phyloP scores from a whole-genome alignment of 352 stramenopile species.

The Thraustochytrium striatum region DNA sequence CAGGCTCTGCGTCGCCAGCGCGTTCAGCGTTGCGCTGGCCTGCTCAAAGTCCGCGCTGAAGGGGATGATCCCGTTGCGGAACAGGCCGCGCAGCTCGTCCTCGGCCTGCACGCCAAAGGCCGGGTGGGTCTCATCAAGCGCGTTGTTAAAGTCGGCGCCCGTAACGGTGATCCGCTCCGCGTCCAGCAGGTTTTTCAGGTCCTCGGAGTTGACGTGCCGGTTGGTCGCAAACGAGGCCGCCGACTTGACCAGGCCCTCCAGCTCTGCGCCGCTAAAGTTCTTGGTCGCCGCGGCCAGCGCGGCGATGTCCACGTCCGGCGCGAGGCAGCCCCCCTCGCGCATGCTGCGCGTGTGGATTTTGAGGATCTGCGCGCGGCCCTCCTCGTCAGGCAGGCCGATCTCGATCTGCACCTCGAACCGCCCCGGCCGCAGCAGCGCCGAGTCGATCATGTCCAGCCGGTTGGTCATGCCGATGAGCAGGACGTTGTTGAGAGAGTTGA shows the following conservation, averaged over 20 bases:
- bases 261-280: slow-evolving; percentile 97
- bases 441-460: slow-evolving; percentile 89
- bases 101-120: slow-evolving; percentile 89
- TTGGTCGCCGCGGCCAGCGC: slow-evolving; percentile 91
- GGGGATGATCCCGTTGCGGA: slow-evolving; percentile 92
- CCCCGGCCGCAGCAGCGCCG: slow-evolving; percentile 92
- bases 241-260: slow-evolving; percentile 95
- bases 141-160: slow-evolving; percentile 87
- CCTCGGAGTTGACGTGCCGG: slow-evolving; percentile 36
- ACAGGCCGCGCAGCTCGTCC: slow-evolving; percentile 87
- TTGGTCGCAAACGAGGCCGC: slow-evolving; percentile 71
- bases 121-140: slow-evolving; percentile 90
- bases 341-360: slow-evolving; percentile 88
- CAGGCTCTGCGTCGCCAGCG: slow-evolving; percentile 84
- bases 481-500: slow-evolving; percentile 99
- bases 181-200: slow-evolving; percentile 48
- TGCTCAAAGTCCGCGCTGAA: slow-evolving; percentile 90
- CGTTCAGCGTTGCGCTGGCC: slow-evolving; percentile 79
- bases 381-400: slow-evolving; percentile 93
- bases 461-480: slow-evolving; percentile 99
- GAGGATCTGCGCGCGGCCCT: slow-evolving; percentile 88
- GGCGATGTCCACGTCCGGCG: slow-evolving; percentile 25
- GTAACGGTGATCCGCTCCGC: slow-evolving; percentile 56
- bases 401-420: slow-evolving; percentile 99
- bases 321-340: neutral